These are phyloP conservation scores for Dactylellina cionopaga DNA, from an alignment of 2,329 filamentous ascomycete genomes.

Conservation along the genomic window DNA sequence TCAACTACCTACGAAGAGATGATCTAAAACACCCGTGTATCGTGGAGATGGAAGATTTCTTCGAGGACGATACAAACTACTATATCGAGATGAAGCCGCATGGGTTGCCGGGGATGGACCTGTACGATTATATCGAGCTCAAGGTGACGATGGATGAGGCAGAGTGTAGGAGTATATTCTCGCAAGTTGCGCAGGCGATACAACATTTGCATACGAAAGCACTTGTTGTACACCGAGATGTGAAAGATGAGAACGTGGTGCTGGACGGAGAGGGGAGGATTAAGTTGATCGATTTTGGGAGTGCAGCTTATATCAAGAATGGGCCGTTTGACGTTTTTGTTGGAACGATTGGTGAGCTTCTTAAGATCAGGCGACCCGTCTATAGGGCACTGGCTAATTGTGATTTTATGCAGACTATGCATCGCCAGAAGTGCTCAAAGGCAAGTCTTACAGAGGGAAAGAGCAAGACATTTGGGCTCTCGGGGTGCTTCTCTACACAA, in stretches of 20 bases:
- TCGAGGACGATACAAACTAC: constrained; percentile 87
- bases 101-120: constrained; percentile 94
- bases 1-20: constrained; percentile 87
- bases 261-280: constrained; percentile 94
- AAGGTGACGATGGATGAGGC: constrained; percentile 94
- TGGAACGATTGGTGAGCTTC: constrained; percentile 85
- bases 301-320: constrained; percentile 96
- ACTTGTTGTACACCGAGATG: constrained; percentile 92
- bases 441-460: constrained; percentile 89
- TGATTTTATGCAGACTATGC: constrained; percentile 86
- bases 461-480: constrained; percentile 99
- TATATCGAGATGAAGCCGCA: constrained; percentile 99
- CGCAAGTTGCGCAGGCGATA: constrained; percentile 87
- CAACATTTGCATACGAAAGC: constrained; percentile 92
- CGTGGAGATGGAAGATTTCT: constrained; percentile 77
- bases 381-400: constrained; percentile 30
- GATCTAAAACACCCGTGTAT: constrained; percentile 75
- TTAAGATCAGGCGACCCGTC: no score
- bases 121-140: constrained; percentile 98
- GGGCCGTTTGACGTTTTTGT: constrained; percentile 99
- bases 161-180: constrained; percentile 93
- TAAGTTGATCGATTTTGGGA: constrained; percentile 98
- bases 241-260: constrained; percentile 98
- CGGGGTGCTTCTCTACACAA: constrained; percentile 95
- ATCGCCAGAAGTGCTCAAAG: constrained; percentile 94